Evolutionary conservation across 331 rosid species (phyloP), one percentile per base, ranked within the genome.

Genomic region (Dryas integrifolia): DNA sequence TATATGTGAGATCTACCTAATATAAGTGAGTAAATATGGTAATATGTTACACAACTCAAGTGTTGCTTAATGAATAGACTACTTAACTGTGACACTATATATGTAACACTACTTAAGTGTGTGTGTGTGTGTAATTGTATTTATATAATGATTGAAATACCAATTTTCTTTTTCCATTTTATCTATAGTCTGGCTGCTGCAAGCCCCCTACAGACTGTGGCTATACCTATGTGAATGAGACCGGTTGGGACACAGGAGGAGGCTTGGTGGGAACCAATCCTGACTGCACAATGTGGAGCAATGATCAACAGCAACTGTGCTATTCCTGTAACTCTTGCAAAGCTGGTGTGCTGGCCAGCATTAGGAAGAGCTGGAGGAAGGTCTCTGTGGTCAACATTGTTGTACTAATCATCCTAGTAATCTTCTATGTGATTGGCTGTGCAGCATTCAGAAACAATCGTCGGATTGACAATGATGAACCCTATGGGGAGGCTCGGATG

Each of bases 191-290:
- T 73, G 97, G 99, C 53, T 95, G 99, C 84, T 95, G 96, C 89
- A 95, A 95, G 82, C 97, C 99, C 21, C 98, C 96, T 3, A 77
- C 96, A 38, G 91, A 76, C n/a, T 95, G 97, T 75, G 93, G 89
- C 5, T 86, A 48, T 41, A 0, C 53, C 4, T 95, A 88, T 59
- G 58, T 60, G 63, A 95, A 87, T n/a, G 97, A 89, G 80, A 95
- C 98, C 2, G 0, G 9, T n/a, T 95, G 98, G 98, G 68, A 3
- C 48, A 14, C 40, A 0, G 82, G 77, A 61, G 57, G 56, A 44
- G 96, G 88, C 11, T 0, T 77, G 21, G 70, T 39, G 43, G 84
- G 61, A 26, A 5, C 57, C 14, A 46, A 74, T 60, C 13, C 74
- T 0, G 97, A 92, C 57, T 95, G 98, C 88, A 40, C 69, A 0